Evolutionary conservation across 2,329 filamentous ascomycete species (phyloP).

Genomic region (Pyrenochaeta sp.): DNA sequence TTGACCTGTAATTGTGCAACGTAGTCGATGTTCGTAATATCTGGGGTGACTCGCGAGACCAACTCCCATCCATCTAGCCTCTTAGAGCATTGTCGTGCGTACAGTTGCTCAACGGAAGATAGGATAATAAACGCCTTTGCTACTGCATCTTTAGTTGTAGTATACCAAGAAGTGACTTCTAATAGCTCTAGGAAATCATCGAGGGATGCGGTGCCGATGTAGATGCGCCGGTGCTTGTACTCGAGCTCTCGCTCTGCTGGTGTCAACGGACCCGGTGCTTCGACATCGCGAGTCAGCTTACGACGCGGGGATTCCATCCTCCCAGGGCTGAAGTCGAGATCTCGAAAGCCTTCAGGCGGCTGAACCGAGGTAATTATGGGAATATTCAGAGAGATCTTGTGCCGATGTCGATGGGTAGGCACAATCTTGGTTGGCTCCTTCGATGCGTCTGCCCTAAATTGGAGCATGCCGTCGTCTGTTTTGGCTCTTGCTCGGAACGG

Average conservation of each 20-base stretch:
- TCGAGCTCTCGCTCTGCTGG: slow-evolving; percentile 31
- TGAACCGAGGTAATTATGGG: slow-evolving; percentile 11
- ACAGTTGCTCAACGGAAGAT: slow-evolving; percentile 32
- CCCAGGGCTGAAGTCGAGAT: neutral
- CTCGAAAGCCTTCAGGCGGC: neutral
- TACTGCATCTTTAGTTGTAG: slow-evolving; percentile 18
- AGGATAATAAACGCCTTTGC: slow-evolving; percentile 31
- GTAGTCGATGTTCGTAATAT: slow-evolving; percentile 24
- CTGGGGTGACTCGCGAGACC: slow-evolving; percentile 25
- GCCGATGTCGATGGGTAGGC: slow-evolving; percentile 7
- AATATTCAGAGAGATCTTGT: slow-evolving; percentile 20
- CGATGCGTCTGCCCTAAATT: slow-evolving; percentile 14
- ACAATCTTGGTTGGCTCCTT: neutral
- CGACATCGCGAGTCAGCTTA: neutral
- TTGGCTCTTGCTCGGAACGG: slow-evolving; percentile 10
- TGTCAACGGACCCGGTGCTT: neutral
- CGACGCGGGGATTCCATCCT: neutral
- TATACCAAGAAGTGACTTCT: slow-evolving; percentile 17
- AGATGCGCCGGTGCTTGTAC: slow-evolving; percentile 43
- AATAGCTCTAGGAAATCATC: slow-evolving; percentile 35
- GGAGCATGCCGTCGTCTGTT: slow-evolving; percentile 16
- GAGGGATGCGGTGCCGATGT: slow-evolving; percentile 40
- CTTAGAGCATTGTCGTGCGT: slow-evolving; percentile 28
- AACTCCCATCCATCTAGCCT: slow-evolving; percentile 31
- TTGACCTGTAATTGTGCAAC: slow-evolving; percentile 31